Conservation (phyloP, 371 early-diverging fungal species). For the Mortierella polycephala region DNA sequence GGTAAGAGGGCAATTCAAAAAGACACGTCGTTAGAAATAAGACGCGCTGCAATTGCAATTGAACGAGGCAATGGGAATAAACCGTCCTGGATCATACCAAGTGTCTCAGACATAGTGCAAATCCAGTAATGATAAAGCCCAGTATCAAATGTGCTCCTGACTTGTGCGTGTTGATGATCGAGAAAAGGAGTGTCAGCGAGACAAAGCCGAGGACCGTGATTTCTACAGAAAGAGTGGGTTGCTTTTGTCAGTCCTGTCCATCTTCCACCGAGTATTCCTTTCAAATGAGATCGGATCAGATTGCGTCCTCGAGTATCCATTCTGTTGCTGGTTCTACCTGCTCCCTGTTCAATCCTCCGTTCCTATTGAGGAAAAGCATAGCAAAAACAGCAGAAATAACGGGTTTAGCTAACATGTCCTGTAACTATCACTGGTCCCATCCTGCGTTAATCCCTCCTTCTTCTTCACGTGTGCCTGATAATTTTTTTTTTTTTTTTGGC, state of each 20-base stretch:
- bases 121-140: conserved; percentile 52
- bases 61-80: too few species aligned
- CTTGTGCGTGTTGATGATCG: conserved; percentile 52
- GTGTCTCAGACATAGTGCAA: conserved; percentile 48
- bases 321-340: conserved; percentile 22
- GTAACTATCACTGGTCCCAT: neutral
- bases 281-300: neutral
- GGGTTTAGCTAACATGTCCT: neutral
- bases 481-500: conserved; percentile 5
- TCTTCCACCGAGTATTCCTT: neutral
- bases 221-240: conserved; percentile 14
- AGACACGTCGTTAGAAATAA: neutral
- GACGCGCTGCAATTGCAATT: neutral
- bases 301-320: neutral
- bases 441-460: neutral
- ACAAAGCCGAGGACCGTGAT: conserved; percentile 40
- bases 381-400: neutral
- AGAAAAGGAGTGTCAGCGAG: conserved; percentile 45
- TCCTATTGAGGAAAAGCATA: conserved; percentile 20
- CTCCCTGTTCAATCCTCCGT: conserved; percentile 50
- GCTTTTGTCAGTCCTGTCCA: neutral
- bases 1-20: neutral
- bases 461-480: conserved; percentile 16
- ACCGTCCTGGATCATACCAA: conserved; percentile 20
- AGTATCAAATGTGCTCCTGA: conserved; percentile 53